These are phyloP conservation scores for Geotrichum phurueaensis DNA, from an alignment of 1,139 yeast genomes.

Conservation along the genomic window DNA sequence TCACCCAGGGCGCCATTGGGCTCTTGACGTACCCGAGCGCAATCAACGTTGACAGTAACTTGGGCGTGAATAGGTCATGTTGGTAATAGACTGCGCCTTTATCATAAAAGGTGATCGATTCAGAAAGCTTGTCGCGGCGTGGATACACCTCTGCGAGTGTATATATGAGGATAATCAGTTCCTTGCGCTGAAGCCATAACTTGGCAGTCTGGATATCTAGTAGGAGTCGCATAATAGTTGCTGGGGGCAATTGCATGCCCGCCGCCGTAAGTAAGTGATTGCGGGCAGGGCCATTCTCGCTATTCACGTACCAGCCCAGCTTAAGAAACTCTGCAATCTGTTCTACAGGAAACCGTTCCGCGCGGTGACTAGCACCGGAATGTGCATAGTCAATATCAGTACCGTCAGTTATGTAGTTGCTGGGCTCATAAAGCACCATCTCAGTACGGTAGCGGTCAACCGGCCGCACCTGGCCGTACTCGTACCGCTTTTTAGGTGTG, in stretches of 20 bases:
- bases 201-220: slow-evolving; percentile 9
- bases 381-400: background rate
- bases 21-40: slow-evolving; percentile 8
- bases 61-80: slow-evolving; percentile 4
- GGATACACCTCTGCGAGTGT: slow-evolving; percentile 7
- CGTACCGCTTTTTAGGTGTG: background rate
- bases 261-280: background rate
- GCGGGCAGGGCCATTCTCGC: background rate
- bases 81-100: background rate
- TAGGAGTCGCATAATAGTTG: background rate
- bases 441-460: background rate
- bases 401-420: background rate
- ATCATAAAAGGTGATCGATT: background rate
- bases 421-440: background rate
- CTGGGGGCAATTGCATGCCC: slow-evolving; percentile 9
- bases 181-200: background rate
- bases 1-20: slow-evolving; percentile 8
- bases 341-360: background rate
- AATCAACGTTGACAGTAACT: slow-evolving; percentile 1
- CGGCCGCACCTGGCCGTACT: background rate
- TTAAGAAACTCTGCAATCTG: slow-evolving; percentile 6
- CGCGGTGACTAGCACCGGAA: background rate
- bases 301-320: slow-evolving; percentile 4
- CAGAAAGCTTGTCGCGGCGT: background rate
- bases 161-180: slow-evolving; percentile 1